Conservation (phyloP, 78 protist genomes). For the Chrysochromulina parva region DNA sequence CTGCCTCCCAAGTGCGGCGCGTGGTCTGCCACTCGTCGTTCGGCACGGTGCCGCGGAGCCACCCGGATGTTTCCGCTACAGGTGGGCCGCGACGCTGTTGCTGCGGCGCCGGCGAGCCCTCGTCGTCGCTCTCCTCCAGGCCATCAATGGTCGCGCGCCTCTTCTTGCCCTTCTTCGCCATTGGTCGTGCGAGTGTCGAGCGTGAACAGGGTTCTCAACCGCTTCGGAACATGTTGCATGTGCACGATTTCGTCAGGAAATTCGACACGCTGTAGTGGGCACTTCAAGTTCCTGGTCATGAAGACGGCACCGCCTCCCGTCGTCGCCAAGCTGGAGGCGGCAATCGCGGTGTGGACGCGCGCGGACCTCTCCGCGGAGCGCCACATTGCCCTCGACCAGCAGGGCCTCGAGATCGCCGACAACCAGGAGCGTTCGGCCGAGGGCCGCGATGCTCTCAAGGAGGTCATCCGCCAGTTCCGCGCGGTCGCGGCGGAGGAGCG, state of each 20-base stretch:
- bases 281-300: no score
- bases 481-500: background rate
- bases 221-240: no score
- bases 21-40: constrained; percentile 18
- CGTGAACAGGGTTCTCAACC: no score
- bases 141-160: no score
- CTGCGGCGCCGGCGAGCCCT: no score
- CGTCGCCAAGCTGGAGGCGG: background rate
- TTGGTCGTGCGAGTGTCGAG: no score
- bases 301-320: no score
- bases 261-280: no score
- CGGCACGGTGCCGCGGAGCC: background rate
- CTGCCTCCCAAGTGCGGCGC: background rate
- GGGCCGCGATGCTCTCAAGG: constrained; percentile 24
- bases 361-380: background rate
- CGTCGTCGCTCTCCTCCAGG: no score
- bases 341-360: background rate
- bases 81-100: background rate
- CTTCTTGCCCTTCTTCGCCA: no score
- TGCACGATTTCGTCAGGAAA: no score
- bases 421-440: background rate
- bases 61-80: background rate
- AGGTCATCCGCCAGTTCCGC: background rate
- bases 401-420: background rate
- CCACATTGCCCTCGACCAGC: background rate